A percentile compares a stretch with the other conserved stretches of the same genome.
These are phyloP conservation scores for Mycena maculata DNA, from an alignment of 768 basidiomycete genomes.

Conservation along the genomic window DNA sequence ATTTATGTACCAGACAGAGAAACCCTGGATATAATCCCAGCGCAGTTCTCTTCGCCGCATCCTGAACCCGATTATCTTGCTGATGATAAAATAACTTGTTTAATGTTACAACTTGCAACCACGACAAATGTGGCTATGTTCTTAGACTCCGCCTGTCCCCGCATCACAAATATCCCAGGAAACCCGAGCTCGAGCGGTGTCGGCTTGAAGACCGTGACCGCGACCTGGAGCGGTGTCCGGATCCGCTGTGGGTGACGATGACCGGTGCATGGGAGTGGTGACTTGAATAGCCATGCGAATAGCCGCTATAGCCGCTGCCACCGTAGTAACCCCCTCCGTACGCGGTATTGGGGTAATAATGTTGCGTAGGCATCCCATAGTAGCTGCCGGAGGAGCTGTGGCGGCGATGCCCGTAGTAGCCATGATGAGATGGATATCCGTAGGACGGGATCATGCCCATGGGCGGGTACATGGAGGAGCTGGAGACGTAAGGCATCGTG, in stretches of 20 bases:
- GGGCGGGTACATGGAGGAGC: slow-evolving; percentile 14
- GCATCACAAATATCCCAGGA: slow-evolving; percentile 7
- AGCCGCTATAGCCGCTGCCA: not conserved
- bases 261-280: not conserved
- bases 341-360: slow-evolving; percentile 9
- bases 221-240: not conserved
- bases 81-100: not conserved
- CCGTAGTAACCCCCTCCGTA: slow-evolving; percentile 1
- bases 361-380: slow-evolving; percentile 19
- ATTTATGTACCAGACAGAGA: too few relatives aligned
- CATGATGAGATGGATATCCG: slow-evolving; percentile 1
- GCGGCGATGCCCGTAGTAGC: slow-evolving; percentile 1
- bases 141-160: not conserved
- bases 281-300: not conserved
- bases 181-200: slow-evolving; percentile 15
- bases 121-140: not conserved
- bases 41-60: too few relatives aligned
- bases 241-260: slow-evolving; percentile 2
- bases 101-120: not conserved
- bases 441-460: slow-evolving; percentile 7
- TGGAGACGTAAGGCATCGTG: slow-evolving; percentile 13
- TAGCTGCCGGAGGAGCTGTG: slow-evolving; percentile 14
- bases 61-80: not conserved
- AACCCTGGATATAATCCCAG: too few relatives aligned
- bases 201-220: not conserved